Conservation (phyloP, 352 stramenopile species). For the Phytophthora sansomeana region DNA sequence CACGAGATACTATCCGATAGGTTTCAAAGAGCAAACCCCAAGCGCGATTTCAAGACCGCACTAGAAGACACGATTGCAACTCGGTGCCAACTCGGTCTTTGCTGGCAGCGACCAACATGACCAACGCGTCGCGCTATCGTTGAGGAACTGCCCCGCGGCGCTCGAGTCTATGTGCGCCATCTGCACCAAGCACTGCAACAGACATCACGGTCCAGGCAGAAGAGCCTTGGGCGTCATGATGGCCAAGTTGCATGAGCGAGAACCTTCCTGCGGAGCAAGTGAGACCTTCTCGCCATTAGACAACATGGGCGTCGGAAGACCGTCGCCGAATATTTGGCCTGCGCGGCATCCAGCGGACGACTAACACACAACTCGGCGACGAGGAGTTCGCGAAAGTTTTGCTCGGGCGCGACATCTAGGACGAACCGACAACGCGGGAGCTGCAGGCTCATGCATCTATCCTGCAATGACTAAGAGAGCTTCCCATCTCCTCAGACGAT, state of each 20-base stretch:
- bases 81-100: too few species aligned
- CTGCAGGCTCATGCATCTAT: slow-evolving; percentile 19
- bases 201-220: slow-evolving; percentile 25
- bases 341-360: not conserved
- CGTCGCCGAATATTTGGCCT: slow-evolving; percentile 9
- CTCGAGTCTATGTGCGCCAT: slow-evolving; percentile 25
- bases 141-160: too few species aligned
- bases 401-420: not conserved
- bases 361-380: slow-evolving; percentile 22
- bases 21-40: too few species aligned
- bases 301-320: not conserved
- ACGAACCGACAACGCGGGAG: slow-evolving; percentile 24
- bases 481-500: slow-evolving; percentile 29
- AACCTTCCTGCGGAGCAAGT: not conserved
- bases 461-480: not conserved
- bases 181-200: slow-evolving; percentile 22
- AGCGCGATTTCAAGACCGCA: too few species aligned
- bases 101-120: too few species aligned
- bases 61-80: not conserved
- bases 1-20: too few species aligned
- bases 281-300: not conserved
- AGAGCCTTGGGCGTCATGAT: slow-evolving; percentile 15
- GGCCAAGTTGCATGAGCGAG: not conserved
- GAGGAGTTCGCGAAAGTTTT: slow-evolving; percentile 27
- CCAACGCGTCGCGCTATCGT: slow-evolving; percentile 12